These are phyloP conservation scores for Didymella segeticola DNA, from an alignment of 2,329 filamentous ascomycete species.

Conservation along the genomic window DNA sequence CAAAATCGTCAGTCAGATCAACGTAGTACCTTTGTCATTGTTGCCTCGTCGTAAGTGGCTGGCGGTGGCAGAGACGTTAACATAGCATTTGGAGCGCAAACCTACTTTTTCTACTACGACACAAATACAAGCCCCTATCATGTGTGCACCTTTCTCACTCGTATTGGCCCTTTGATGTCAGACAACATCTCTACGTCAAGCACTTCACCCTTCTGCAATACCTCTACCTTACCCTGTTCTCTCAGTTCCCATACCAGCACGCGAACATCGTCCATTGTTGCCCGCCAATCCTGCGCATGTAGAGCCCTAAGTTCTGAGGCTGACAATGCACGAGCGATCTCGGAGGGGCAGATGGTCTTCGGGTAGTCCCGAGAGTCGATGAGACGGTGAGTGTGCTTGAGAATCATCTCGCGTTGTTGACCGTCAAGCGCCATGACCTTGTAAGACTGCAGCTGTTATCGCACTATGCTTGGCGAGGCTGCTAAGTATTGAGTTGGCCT, in stretches of 20 bases:
- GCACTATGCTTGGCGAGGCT: neutral
- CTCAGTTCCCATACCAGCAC: constrained; percentile 52
- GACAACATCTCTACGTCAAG: constrained; percentile 43
- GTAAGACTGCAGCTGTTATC: neutral
- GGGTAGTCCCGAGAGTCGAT: constrained; percentile 48
- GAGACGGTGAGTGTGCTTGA: constrained; percentile 34
- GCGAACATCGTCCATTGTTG: constrained; percentile 56
- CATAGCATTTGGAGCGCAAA: neutral
- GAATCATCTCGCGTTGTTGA: constrained; percentile 22
- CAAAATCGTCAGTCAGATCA: neutral
- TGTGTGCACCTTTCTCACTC: constrained; percentile 44
- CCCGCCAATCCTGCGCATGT: constrained; percentile 50
- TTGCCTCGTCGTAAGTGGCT: no score
- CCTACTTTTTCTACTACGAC: constrained; percentile 12
- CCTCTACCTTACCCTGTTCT: constrained; percentile 52
- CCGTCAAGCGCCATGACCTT: constrained; percentile 29
- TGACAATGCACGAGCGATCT: constrained; percentile 57
- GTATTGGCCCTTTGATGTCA: constrained; percentile 56
- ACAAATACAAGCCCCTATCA: neutral
- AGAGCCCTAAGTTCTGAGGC: constrained; percentile 46
- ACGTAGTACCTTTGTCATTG: neutral
- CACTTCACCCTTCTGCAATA: constrained; percentile 57
- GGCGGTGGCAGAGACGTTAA: no score
- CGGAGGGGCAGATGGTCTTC: constrained; percentile 62
- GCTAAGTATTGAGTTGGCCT: neutral